phyloP scores from a whole-genome alignment of 2,329 filamentous ascomycete genomes.

The Aspergillus calidoustus region DNA sequence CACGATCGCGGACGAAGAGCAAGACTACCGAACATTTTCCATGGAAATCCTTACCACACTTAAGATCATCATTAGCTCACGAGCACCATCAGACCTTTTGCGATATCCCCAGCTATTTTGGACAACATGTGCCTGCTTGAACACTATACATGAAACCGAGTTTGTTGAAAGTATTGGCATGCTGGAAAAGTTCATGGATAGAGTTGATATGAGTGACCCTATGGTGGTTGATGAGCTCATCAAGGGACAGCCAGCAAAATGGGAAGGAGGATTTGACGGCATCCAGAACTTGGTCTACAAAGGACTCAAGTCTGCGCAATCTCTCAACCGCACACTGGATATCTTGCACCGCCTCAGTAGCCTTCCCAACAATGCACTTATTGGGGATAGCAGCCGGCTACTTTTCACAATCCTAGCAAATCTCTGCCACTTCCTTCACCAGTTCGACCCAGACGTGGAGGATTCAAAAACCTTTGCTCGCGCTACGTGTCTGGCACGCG shows the following conservation, averaged over 20 bases:
- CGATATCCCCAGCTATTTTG: conserved; percentile 97
- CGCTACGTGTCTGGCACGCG: conserved; percentile 70
- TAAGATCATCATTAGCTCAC: conserved; percentile 84
- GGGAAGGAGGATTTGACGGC: conserved; percentile 89
- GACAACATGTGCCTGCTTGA: conserved; percentile 94
- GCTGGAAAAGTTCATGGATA: conserved; percentile 83
- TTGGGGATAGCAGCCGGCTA: conserved; percentile 80
- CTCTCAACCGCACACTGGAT: conserved; percentile 75
- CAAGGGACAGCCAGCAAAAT: conserved; percentile 79
- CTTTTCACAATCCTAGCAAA: conserved; percentile 92
- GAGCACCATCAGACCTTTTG: conserved; percentile 77
- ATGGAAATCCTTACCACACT: conserved; percentile 97
- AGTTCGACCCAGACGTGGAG: conserved; percentile 69
- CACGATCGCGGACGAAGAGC: conserved; percentile 92
- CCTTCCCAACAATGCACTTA: conserved; percentile 76
- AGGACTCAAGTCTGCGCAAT: conserved; percentile 83
- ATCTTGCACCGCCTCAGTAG: conserved; percentile 78
- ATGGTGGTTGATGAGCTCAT: conserved; percentile 71
- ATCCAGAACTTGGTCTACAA: conserved; percentile 87
- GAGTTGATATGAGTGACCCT: conserved; percentile 77
- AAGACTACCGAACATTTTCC: conserved; percentile 93
- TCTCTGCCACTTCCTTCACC: conserved; percentile 79
- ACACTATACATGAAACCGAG: conserved; percentile 95
- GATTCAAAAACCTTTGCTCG: conserved; percentile 63
- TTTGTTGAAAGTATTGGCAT: conserved; percentile 91